These are phyloP conservation scores for Lojkania enalia DNA, from an alignment of 2,329 filamentous ascomycete species.

Conservation along the genomic window DNA sequence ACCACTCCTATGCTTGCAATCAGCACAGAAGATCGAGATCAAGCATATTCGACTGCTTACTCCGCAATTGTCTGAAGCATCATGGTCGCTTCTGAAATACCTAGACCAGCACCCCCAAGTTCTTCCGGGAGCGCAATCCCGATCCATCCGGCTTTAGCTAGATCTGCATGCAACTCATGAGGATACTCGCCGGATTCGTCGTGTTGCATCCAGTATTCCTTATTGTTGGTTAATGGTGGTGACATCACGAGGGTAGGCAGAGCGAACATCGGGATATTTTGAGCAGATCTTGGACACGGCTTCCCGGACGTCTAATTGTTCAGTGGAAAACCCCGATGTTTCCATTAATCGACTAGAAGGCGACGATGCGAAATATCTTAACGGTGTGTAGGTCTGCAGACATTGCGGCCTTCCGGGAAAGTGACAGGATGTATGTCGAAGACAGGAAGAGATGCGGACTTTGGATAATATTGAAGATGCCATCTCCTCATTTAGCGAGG, in stretches of 20 bases:
- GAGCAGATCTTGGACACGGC: constrained; percentile 71
- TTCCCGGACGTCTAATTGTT: constrained; percentile 71
- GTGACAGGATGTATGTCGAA: too few species aligned
- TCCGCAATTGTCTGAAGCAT: constrained; percentile 84
- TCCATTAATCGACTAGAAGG: constrained; percentile 62
- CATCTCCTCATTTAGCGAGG: too few species aligned
- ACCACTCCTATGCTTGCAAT: constrained; percentile 52
- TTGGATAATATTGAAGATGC: too few species aligned
- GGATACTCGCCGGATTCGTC: constrained; percentile 74
- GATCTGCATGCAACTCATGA: constrained; percentile 71
- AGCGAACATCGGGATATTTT: constrained; percentile 58
- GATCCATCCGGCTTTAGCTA: constrained; percentile 77
- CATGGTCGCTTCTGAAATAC: constrained; percentile 79
- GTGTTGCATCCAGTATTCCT: constrained; percentile 73
- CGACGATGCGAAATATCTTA: constrained; percentile 35
- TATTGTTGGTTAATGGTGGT: neutral
- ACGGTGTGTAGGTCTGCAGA: too few species aligned
- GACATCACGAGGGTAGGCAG: neutral
- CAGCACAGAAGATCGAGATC: neutral
- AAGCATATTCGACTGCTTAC: constrained; percentile 34
- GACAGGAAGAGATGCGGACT: too few species aligned
- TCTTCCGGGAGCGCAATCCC: constrained; percentile 77
- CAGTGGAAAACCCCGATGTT: constrained; percentile 69
- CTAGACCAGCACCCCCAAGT: constrained; percentile 73
- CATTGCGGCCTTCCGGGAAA: too few species aligned